Evolutionary conservation across 441 rosid genomes (phyloP), one percentile per base, ranked within the genome.

Genomic region (Isatis lusitanica): DNA sequence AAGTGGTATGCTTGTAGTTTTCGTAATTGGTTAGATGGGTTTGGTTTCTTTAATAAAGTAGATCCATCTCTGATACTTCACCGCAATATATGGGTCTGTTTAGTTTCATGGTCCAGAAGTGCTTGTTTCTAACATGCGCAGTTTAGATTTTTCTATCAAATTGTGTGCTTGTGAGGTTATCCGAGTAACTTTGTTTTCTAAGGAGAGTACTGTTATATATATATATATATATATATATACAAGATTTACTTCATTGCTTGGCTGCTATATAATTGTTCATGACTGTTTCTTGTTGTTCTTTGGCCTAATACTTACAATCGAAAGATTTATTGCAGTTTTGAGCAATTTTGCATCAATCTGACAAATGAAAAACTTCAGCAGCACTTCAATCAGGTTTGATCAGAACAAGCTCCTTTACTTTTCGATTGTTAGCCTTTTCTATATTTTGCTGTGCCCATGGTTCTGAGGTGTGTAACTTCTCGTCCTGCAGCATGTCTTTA

Each of bases 281-380:
- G 70, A 62, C 53, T 64, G 63, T 43, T 50, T 59, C 68, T 76
- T 50, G 65, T 66, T 38, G 63, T 75, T 74, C n/a, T 55, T 68
- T 40, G 30, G 70, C 30, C 38, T 62, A 30, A 7, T 75, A 38
- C 76, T 76, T 57, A 40, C 43, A 58, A 10, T 73, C 6, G 7
- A 38, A 26, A 55, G 38, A 4, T 71, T 64, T 18, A 7, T 48
- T 74, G 65, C 76, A 79, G 82, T 83, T 91, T 92, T 77, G 97
- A 92, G 88, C 97, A 92, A 78, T 92, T 92, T 66, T 92, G 97
- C 75, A 92, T 92, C 82, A 92, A 92, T 81, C 85, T 92, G 83
- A 90, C 97, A 9, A 92, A 92, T 81, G 97, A 92, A 77, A 92
- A 92, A 71, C 97, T 91, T 70, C 96, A 90, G 75, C 97, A 92